Evolutionary conservation across 495 filamentous ascomycete species (phyloP), one percentile per base, ranked within the genome.

Genomic region (Penicillium maclennaniae): DNA sequence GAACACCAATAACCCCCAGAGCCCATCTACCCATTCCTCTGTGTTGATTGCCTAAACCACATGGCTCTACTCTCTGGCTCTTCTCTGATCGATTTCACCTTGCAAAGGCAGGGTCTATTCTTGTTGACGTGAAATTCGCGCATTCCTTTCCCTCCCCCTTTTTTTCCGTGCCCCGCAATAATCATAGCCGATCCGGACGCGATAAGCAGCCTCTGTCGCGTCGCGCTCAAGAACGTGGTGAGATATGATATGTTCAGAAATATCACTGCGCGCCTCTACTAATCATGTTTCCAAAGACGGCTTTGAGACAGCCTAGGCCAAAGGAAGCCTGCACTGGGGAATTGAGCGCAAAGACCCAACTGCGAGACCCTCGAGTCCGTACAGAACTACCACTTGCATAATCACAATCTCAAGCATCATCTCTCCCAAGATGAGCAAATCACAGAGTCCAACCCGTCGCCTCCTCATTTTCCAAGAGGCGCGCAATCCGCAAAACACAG

Each of bases 381-480:
- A 21, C 9, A 34, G 6, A 34, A 14, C 1, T 7, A 31, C 2
- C 31, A 34, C 6, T 14, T 34, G 27, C 23, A 23, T 5, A 2
- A 23, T 23, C 23, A 23, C 23, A 2, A 31, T 12, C 7, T 43
- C 45, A 36, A 28, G n/a, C 31, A 14, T 34, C 20, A 28, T 38
- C 38, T n/a, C 34, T 41, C 41, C 9, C 23, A 43, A 36, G 14
- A 59, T 56, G 50, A 61, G 37, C 50, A 53, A 28, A 25, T 6
- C 38, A 6, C 27, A 36, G 17, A 44, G 53, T 3, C 51, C 53
- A 3, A 17, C 58, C 7, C 64, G 65, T 49, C 71, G 68, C 41
- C 68, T 71, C 23, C 58, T 73, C 47, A 67, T 72, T 52, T 71
- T 71, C 60, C 70, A 72, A 43, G 68, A 71, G 36, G 53, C 65